Evolutionary conservation across 257 asterid genomes (phyloP).

Genomic region (Nicotiana attenuata): DNA sequence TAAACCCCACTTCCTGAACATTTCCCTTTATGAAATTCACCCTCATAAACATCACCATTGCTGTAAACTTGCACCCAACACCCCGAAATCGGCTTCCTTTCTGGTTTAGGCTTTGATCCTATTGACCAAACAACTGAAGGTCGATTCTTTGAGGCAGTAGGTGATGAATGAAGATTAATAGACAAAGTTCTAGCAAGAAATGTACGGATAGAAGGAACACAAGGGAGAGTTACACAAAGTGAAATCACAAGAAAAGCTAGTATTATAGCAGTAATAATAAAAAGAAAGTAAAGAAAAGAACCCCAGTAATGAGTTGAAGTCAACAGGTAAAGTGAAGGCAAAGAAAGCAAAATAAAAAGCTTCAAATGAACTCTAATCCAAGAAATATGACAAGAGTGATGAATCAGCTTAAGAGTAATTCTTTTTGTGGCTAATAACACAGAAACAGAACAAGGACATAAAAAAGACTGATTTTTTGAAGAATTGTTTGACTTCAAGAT

Average conservation of each 20-base stretch:
- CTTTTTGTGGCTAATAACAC: constrained; percentile 34
- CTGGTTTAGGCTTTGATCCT: constrained; percentile 34
- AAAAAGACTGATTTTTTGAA: constrained; percentile 11
- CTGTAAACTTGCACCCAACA: constrained; percentile 43
- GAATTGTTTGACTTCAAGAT: constrained; percentile 12
- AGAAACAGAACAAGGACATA: constrained; percentile 28
- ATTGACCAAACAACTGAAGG: constrained; percentile 44
- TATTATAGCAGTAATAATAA: constrained; percentile 11
- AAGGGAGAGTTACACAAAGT: constrained; percentile 26
- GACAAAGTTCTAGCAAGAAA: constrained; percentile 29
- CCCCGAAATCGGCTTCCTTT: constrained; percentile 26
- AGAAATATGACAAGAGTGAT: constrained; percentile 34
- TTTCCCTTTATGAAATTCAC: constrained; percentile 46
- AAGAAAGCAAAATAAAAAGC: constrained; percentile 28
- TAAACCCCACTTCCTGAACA: constrained; percentile 48
- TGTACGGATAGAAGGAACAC: constrained; percentile 28
- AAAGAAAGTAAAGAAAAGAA: constrained; percentile 23
- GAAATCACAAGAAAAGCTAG: constrained; percentile 26
- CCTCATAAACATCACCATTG: constrained; percentile 46
- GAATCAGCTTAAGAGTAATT: constrained; percentile 27
- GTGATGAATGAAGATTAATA: constrained; percentile 17
- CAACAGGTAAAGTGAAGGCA: constrained; percentile 29
- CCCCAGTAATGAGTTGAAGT: constrained; percentile 24
- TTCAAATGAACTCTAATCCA: constrained; percentile 35
- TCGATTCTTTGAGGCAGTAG: constrained; percentile 13